A percentile compares a stretch with the other conserved stretches of the same genome.
These are phyloP conservation scores for Pyrenula massariospora DNA, from an alignment of 495 filamentous ascomycete genomes.

Conservation along the genomic window DNA sequence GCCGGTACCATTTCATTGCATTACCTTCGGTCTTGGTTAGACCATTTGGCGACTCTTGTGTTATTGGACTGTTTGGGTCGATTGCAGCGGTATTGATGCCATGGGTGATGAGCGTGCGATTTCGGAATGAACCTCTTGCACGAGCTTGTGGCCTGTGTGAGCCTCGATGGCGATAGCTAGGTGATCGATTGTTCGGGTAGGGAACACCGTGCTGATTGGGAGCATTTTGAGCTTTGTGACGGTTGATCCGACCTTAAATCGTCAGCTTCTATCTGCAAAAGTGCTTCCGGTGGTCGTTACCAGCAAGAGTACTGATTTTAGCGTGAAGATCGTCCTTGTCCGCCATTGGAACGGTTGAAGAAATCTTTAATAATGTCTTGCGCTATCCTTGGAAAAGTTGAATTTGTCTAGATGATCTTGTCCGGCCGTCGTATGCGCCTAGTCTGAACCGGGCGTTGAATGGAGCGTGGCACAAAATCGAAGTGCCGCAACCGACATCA, in stretches of 20 bases:
- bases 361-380: slow-evolving; percentile 2
- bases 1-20: slow-evolving; percentile 2
- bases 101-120: slow-evolving; percentile 60
- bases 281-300: too few relatives aligned
- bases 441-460: not conserved
- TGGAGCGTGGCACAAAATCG: not conserved
- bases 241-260: slow-evolving; percentile 64
- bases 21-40: slow-evolving; percentile 27
- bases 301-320: slow-evolving; percentile 64
- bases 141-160: slow-evolving; percentile 32
- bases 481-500: not conserved
- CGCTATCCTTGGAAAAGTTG: slow-evolving; percentile 4
- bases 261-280: slow-evolving; percentile 48
- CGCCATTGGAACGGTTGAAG: slow-evolving; percentile 38
- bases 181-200: slow-evolving; percentile 11
- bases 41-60: not conserved
- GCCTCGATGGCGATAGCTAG: slow-evolving; percentile 25
- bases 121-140: slow-evolving; percentile 41
- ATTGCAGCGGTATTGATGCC: not conserved
- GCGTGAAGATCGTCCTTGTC: slow-evolving; percentile 65
- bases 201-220: slow-evolving; percentile 13
- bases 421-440: not conserved
- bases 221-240: slow-evolving; percentile 55
- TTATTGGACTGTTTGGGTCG: not conserved
- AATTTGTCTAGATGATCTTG: not conserved